These are phyloP conservation scores for Cantharellus anzutake DNA, from an alignment of 768 basidiomycete species.

Conservation along the genomic window DNA sequence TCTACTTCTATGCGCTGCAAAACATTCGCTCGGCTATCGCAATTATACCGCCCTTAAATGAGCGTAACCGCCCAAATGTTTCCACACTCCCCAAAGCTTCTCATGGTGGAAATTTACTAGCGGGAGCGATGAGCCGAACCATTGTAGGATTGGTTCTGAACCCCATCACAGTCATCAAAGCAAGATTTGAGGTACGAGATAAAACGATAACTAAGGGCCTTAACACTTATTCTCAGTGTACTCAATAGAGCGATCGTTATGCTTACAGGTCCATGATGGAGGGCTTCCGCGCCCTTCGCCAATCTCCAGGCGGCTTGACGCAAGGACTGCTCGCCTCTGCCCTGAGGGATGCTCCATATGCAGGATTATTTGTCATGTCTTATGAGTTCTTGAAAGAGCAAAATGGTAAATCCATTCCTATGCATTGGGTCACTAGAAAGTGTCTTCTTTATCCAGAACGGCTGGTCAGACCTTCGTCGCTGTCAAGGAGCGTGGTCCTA, in stretches of 20 bases:
- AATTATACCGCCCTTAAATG: conserved; percentile 48
- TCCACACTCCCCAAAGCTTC: conserved; percentile 28
- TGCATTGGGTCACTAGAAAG: conserved; percentile 16
- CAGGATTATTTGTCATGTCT: conserved; percentile 71
- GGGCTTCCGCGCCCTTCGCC: conserved; percentile 39
- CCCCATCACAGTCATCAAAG: conserved; percentile 81
- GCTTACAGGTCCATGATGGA: conserved; percentile 41
- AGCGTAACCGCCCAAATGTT: conserved; percentile 1
- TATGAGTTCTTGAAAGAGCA: conserved; percentile 77
- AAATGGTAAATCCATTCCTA: conserved; percentile 25
- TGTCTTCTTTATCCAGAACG: conserved; percentile 16
- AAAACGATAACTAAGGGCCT: too few species aligned
- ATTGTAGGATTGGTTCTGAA: conserved; percentile 70
- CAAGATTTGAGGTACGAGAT: conserved; percentile 59
- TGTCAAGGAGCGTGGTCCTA: neutral
- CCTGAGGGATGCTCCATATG: conserved; percentile 86
- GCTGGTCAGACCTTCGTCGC: conserved; percentile 18
- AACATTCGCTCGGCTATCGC: conserved; percentile 66
- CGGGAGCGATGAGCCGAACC: conserved; percentile 69
- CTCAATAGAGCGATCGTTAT: conserved; percentile 47
- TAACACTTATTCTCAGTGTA: neutral
- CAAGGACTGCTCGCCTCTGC: conserved; percentile 77
- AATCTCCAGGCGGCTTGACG: conserved; percentile 56
- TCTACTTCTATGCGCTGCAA: conserved; percentile 78
- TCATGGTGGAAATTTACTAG: conserved; percentile 61